Conservation (phyloP, 2,329 filamentous ascomycete species). For the Clonostachys rhizophaga region DNA sequence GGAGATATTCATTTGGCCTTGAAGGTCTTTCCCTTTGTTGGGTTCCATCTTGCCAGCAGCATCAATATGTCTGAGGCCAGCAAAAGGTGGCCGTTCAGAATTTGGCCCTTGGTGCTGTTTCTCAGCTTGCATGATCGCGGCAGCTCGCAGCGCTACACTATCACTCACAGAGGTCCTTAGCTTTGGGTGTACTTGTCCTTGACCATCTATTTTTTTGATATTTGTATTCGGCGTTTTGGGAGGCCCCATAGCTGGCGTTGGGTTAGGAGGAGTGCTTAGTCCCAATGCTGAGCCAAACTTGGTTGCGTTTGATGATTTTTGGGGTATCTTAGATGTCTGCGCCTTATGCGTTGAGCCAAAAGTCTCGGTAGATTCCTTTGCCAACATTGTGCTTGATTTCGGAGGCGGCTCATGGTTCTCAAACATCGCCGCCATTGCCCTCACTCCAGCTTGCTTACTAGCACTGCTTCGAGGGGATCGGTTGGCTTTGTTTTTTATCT, state of each 20-base stretch:
- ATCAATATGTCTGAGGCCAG: background rate
- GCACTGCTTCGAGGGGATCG: background rate
- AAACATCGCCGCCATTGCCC: slow-evolving; percentile 45
- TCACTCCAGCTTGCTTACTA: background rate
- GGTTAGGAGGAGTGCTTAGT: too few species aligned
- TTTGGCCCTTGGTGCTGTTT: slow-evolving; percentile 8
- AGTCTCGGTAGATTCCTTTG: too few species aligned
- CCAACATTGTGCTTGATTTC: too few species aligned
- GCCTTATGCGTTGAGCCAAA: too few species aligned
- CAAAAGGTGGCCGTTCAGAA: background rate
- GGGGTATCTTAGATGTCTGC: too few species aligned
- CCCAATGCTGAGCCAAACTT: too few species aligned
- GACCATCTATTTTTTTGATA: background rate
- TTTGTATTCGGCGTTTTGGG: too few species aligned
- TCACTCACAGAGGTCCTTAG: slow-evolving; percentile 9
- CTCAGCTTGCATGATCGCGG: slow-evolving; percentile 6
- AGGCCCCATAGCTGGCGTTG: too few species aligned
- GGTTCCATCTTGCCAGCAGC: background rate
- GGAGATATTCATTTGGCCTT: slow-evolving; percentile 8
- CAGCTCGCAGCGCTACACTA: slow-evolving; percentile 8
- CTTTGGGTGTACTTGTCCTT: background rate
- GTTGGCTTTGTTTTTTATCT: too few species aligned
- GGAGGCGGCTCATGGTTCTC: slow-evolving; percentile 21
- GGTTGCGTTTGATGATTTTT: too few species aligned
- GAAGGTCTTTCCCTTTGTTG: background rate